Base-by-base conservation (phyloP, 257 asterid genomes). In the Solanum lycopersicoides region DNA sequence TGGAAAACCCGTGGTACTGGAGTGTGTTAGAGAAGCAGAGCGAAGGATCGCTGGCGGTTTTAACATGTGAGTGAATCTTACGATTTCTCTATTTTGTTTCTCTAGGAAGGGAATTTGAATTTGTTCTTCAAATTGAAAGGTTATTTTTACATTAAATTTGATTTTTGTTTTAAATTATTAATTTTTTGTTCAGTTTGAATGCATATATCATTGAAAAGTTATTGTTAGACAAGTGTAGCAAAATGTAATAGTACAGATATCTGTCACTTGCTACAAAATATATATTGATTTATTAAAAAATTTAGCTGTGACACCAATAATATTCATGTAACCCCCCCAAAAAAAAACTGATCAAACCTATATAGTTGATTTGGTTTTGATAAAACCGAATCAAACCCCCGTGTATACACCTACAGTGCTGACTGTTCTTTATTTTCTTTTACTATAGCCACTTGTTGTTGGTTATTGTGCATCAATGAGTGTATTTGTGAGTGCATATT, bases 11-110 rank as follows among this genome's bases (percentile, higher is more conserved):
- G 99, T 97, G 91, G 99, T 97, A 83, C 91, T 97, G 90, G 97
- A 95, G 77, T 97, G 99, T 89, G 99, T 97, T 69, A 90, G 99
- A 86, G 99, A 97, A 92, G 99, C 99, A 47, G 99, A 97, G 90
- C 89, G 95, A 89, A 96, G 97, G 88, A 90, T 97, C 60, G 94
- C 99, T 74, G 98, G 99, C 73, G 93, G 84, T 88, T 12, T 89
- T 82, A 94, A 93, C 90, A 96, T 97, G 99, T 95, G 87, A 91
- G 94, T 91, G 35, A 39, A 11, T 80, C 68, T 47, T 68, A 4
- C 21, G 1, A 47, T 80, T 77, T 75, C 21, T 75, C 59, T 7
- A 39, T 41, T 39, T 73, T 3, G 53, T 74, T 34, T 73, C 16
- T 73, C 53, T 39, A 37, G 6, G 53, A 21, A 74, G 32, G 13